These are phyloP conservation scores for Geotrichum fermentans DNA, from an alignment of 1,139 yeast species.

Conservation along the genomic window DNA sequence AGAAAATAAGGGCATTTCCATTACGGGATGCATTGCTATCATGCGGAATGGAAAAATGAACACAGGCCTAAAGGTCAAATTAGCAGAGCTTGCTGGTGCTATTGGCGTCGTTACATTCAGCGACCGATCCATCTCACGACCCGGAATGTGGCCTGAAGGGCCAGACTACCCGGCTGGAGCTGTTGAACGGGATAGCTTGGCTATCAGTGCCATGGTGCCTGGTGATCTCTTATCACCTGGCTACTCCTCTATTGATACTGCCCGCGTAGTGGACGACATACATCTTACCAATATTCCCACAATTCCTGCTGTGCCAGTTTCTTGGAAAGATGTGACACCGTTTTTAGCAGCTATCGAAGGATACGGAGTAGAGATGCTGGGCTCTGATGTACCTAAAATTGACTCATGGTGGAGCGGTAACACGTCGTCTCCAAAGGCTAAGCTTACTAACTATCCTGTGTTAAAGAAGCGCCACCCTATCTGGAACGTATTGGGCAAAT, in stretches of 20 bases:
- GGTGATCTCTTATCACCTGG: constrained; percentile 84
- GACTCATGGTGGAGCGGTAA: constrained; percentile 45
- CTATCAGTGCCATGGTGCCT: constrained; percentile 57
- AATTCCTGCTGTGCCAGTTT: constrained; percentile 72
- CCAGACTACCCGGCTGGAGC: constrained; percentile 34
- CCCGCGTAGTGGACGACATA: constrained; percentile 40
- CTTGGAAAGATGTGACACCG: constrained; percentile 60
- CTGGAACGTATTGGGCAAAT: constrained; percentile 75
- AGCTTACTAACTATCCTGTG: constrained; percentile 45
- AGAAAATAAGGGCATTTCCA: constrained; percentile 37
- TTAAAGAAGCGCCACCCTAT: constrained; percentile 60
- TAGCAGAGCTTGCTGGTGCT: constrained; percentile 51
- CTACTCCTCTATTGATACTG: constrained; percentile 49
- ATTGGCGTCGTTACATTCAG: constrained; percentile 54
- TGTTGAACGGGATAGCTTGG: constrained; percentile 62
- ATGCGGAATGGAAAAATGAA: constrained; percentile 55
- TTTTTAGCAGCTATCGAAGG: constrained; percentile 48
- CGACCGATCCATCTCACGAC: constrained; percentile 40
- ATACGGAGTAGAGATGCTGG: constrained; percentile 43
- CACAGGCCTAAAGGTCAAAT: constrained; percentile 49
- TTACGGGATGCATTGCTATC: constrained; percentile 49
- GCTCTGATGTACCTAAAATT: constrained; percentile 36
- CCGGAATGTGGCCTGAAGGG: constrained; percentile 14
- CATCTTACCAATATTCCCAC: constrained; percentile 56
- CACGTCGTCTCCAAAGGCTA: constrained; percentile 37